Evolutionary conservation across 768 basidiomycete genomes (phyloP), one percentile per base, ranked within the genome.

Genomic region (Mycena indigotica): DNA sequence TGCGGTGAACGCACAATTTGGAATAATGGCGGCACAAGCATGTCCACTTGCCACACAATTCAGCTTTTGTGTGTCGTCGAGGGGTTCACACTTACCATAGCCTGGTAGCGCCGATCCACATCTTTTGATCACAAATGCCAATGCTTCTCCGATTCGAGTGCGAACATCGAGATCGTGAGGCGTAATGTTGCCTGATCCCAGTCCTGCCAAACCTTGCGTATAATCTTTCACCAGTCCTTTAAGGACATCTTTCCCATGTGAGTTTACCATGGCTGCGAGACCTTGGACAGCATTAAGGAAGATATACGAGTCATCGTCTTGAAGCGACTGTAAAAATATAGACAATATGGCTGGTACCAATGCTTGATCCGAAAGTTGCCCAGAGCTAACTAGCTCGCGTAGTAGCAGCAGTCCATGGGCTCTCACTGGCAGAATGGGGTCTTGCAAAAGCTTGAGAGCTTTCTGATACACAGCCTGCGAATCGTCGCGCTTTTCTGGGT

Each of bases 241-340:
- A 6, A 95, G 70, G 13, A 95, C 86, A 12, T 92, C 87, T 61
- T 81, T 83, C 2, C 91, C 92, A 58, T 86, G 84, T 1, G 77
- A 78, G 65, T 94, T 87, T 0, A 89, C 93, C 82, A 98, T 87
- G 3, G 82, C 85, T n/a, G 88, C 83, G 1, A 98, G 79, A 0
- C 95, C 95, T 65, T 95, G 92, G 15, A 96, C 88, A 1, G 91
- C 94, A 67, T 94, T 94, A 52, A 98, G 76, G 67, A 93, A 98
- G 53, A 98, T 85, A 70, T 94, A 98, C n/a, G 92, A 93, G 66
- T 98, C 96, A 35, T 95, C 90, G 59, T 97, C 94, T 66, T 93
- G 89, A 4, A 95, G 72, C 0, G 87, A 82, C 66, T 91, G 86
- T 60, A 95, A 71, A 69, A 98, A 96, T 53, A 97, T 88, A 26